A percentile compares a stretch with the other conserved stretches of the same genome.
These are phyloP conservation scores for Puccinia brachypodii DNA, from an alignment of 1,284 basidiomycete species.

Conservation along the genomic window DNA sequence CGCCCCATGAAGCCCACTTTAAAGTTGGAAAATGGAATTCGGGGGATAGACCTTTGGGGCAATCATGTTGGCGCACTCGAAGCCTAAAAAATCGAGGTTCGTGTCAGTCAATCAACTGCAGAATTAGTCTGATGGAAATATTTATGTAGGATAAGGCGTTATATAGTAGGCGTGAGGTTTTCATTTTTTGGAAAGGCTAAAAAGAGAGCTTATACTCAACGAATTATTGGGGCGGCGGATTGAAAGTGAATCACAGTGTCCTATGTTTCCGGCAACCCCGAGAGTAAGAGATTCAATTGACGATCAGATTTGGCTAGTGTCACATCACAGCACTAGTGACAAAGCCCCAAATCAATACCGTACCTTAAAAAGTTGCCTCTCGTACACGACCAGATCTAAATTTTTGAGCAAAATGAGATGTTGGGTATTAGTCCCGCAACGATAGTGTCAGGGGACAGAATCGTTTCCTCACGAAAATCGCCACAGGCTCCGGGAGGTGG, in stretches of 20 bases:
- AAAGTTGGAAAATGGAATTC: conserved; percentile 8
- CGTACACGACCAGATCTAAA: conserved; percentile 31
- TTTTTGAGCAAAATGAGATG: neutral
- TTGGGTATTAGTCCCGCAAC: neutral
- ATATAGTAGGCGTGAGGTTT: neutral
- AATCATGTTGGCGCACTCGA: conserved; percentile 25
- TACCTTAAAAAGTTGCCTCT: conserved; percentile 36
- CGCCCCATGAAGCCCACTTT: too few species aligned
- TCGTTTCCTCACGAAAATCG: conserved; percentile 15
- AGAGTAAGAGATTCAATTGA: neutral
- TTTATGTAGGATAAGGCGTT: neutral
- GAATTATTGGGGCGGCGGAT: conserved; percentile 38
- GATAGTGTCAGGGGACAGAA: neutral
- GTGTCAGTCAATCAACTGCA: neutral
- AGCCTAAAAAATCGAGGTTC: neutral
- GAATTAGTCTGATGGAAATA: neutral
- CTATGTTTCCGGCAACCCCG: neutral
- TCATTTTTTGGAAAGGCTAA: neutral
- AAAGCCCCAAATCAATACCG: neutral
- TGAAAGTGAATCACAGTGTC: conserved; percentile 44
- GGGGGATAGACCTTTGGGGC: conserved; percentile 17
- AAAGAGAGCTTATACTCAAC: conserved; percentile 9
- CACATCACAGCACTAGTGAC: neutral
- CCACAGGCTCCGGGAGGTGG: conserved; percentile 35
- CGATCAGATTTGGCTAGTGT: neutral